A percentile compares a stretch with the other conserved stretches of the same genome.
These are phyloP conservation scores for Coprinopsis marcescibilis DNA, from an alignment of 768 basidiomycete species.

Conservation along the genomic window DNA sequence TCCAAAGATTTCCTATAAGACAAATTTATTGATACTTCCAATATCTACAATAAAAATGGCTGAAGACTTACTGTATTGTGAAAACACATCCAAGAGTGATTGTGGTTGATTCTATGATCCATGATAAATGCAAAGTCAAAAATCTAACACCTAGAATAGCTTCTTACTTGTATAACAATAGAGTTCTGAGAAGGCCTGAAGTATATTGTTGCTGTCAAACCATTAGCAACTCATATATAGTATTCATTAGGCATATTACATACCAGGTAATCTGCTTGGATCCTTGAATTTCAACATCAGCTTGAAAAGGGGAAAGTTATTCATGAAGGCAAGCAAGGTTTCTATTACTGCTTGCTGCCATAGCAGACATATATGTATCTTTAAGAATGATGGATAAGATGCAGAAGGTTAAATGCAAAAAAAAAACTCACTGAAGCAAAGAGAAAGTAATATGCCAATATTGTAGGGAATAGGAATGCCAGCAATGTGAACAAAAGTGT, in stretches of 20 bases:
- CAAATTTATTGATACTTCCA: neutral
- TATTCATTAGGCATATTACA: constrained; percentile 1
- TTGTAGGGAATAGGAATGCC: constrained; percentile 79
- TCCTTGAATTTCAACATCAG: constrained; percentile 82
- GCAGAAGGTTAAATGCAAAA: constrained; percentile 25
- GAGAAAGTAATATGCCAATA: constrained; percentile 77
- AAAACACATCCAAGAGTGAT: constrained; percentile 46
- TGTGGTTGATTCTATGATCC: constrained; percentile 47
- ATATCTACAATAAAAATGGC: constrained; percentile 3
- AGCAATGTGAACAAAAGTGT: constrained; percentile 83
- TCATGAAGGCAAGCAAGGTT: constrained; percentile 70
- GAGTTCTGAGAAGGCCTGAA: constrained; percentile 9
- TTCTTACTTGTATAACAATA: constrained; percentile 28
- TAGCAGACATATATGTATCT: constrained; percentile 39
- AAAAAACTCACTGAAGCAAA: constrained; percentile 57
- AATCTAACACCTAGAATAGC: neutral
- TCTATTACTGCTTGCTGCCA: constrained; percentile 57
- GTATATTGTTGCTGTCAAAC: constrained; percentile 21
- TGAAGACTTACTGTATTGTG: constrained; percentile 46
- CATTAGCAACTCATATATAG: neutral
- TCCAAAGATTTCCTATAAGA: constrained; percentile 41
- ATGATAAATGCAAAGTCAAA: neutral
- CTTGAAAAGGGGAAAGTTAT: constrained; percentile 89
- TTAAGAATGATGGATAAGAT: constrained; percentile 29
- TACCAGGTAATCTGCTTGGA: constrained; percentile 77